Evolutionary conservation across 176 grass and related monocot genomes (phyloP), one percentile per base, ranked within the genome.

Genomic region (Oropetium thomaeum): DNA sequence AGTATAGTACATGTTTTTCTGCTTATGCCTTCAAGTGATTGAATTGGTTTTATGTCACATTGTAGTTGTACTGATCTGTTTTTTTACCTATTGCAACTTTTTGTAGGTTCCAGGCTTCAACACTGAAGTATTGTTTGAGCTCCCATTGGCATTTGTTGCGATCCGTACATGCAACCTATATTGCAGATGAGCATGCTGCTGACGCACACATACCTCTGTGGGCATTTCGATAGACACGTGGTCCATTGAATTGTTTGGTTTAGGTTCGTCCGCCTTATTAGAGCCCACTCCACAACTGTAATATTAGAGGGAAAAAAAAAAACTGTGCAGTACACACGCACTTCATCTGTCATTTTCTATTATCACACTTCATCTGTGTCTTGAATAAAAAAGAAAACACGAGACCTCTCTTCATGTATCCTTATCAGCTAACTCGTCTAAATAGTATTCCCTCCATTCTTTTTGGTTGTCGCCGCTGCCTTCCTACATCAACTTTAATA

Each of bases 141-240:
- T 39, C n/a, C n/a, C n/a, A 41, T 20, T 55, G 22, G 10, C 44
- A 81, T 86, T 45, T 81, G 78, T 57, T 76, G 62, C 26, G 70
- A 33, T 32, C 40, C n/a, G 68, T 40, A 38, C 43, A 12, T 28
- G 29, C 28, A 25, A 62, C 66, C 16, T 57, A 31, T 42, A 8
- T 23, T 65, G 77, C 60, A 64, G 28, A 19, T 53, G 63, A 17
- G 4, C 43, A n/a, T 65, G 71, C 77, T 81, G 70, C 13, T 41
- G 29, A 40, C 45, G 57, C 13, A 67, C 58, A 3, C 39, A 6
- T 39, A 63, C 49, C 32, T 54, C 65, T 73, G 7, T 53, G 5
- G 1, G 73, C 37, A 12, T 65, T 69, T 22, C n/a, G 27, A 33
- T 66, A 27, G 27, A 15, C 52, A 14, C 13, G 3, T 9, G 53